Percentiles rank a stretch among this genome's conserved stretches.
Evolutionary conservation across 1,139 yeast species (phyloP).

Genomic region (Blastobotrys apis): DNA sequence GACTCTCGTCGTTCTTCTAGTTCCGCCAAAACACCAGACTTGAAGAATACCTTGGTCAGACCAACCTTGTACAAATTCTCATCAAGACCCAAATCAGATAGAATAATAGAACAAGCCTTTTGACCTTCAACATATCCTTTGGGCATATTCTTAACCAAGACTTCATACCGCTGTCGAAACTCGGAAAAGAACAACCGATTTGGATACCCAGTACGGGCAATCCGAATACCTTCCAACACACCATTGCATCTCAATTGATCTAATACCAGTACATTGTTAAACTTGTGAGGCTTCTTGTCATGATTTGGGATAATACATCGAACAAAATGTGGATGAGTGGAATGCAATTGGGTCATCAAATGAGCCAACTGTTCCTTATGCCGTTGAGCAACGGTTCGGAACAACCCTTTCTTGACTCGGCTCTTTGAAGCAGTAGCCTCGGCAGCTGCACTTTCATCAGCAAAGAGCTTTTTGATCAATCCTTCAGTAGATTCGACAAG

Average conservation of each 20-base stretch:
- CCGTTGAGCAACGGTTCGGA: constrained; percentile 76
- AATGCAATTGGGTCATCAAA: constrained; percentile 66
- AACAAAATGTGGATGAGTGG: constrained; percentile 94
- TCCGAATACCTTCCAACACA: constrained; percentile 95
- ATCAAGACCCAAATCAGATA: constrained; percentile 59
- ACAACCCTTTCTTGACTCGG: constrained; percentile 41
- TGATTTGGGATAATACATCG: constrained; percentile 92
- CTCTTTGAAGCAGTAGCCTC: constrained; percentile 15
- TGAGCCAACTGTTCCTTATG: constrained; percentile 72
- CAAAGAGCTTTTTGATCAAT: constrained; percentile 49
- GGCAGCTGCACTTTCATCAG: constrained; percentile 25
- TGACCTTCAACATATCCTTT: constrained; percentile 42
- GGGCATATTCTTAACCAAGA: constrained; percentile 48
- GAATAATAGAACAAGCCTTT: constrained; percentile 64
- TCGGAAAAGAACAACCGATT: constrained; percentile 82
- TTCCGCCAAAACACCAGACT: constrained; percentile 93
- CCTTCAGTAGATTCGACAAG: constrained; percentile 54
- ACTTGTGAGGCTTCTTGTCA: constrained; percentile 61
- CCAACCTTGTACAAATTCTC: constrained; percentile 70
- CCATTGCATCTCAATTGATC: constrained; percentile 95
- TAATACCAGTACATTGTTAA: constrained; percentile 73
- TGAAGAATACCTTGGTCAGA: constrained; percentile 85
- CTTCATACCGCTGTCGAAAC: constrained; percentile 68
- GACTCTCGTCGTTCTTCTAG: constrained; percentile 77
- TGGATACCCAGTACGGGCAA: constrained; percentile 96